phyloP scores from a whole-genome alignment of 805 yeast genomes.

The Sporopachydermia quercuum region DNA sequence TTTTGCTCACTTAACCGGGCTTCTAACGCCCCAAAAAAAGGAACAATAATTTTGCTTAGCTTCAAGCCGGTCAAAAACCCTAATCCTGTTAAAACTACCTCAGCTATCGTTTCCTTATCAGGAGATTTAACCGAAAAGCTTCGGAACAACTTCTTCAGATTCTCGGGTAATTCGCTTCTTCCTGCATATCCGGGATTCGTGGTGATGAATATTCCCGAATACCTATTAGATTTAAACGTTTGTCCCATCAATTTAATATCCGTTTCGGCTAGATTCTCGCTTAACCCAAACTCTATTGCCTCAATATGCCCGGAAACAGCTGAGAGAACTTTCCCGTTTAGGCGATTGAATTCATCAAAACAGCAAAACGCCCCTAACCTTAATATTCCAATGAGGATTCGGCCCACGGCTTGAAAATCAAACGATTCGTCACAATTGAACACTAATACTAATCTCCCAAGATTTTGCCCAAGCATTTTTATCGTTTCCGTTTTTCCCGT shows the following conservation, averaged over 20 bases:
- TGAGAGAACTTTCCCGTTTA: constrained; percentile 56
- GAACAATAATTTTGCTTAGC: constrained; percentile 35
- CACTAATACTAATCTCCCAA: constrained; percentile 73
- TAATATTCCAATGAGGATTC: constrained; percentile 67
- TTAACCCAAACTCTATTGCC: constrained; percentile 43
- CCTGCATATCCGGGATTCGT: constrained; percentile 88
- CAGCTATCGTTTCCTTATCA: constrained; percentile 52
- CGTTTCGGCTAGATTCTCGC: constrained; percentile 5
- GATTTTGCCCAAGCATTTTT: constrained; percentile 63
- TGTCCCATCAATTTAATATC: constrained; percentile 14
- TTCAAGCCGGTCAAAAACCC: constrained; percentile 40
- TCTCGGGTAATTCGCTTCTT: constrained; percentile 71
- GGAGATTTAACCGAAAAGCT: constrained; percentile 63
- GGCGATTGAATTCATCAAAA: constrained; percentile 86
- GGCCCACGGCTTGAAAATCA: constrained; percentile 63
- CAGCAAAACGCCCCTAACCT: constrained; percentile 90
- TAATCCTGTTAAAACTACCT: constrained; percentile 56
- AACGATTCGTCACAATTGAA: constrained; percentile 87
- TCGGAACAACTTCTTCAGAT: constrained; percentile 64
- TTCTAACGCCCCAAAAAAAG: constrained; percentile 35
- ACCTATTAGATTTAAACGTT: constrained; percentile 21
- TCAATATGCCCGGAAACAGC: constrained; percentile 77
- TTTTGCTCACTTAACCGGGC: constrained; percentile 32
- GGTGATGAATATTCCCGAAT: constrained; percentile 71
- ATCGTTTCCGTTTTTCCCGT: constrained; percentile 92